Evolutionary conservation across 1,284 basidiomycete genomes (phyloP).

Genomic region (Ganoderma meredithae): DNA sequence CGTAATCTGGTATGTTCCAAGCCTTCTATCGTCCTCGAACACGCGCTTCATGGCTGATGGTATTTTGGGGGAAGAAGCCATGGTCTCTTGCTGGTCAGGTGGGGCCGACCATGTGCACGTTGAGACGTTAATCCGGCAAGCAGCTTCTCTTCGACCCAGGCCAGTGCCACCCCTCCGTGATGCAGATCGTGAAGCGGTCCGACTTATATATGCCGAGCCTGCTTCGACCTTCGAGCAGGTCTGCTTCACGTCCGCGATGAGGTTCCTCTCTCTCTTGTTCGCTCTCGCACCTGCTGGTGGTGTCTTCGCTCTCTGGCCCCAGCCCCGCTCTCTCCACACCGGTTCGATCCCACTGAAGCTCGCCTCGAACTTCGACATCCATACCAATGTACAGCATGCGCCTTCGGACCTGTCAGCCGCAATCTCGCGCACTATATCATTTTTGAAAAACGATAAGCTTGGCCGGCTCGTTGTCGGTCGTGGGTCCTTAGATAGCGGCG

Average conservation of each 20-base stretch:
- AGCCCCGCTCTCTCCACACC: conserved; percentile 57
- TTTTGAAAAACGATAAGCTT: conserved; percentile 51
- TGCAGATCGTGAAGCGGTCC: not conserved
- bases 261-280: conserved; percentile 12
- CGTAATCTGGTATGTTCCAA: not conserved
- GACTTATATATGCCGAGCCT: conserved; percentile 1
- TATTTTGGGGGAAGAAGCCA: conserved; percentile 23
- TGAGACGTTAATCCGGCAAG: not conserved
- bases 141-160: not conserved
- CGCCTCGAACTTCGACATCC: conserved; percentile 52
- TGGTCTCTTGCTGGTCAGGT: not conserved
- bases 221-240: not conserved
- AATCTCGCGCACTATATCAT: conserved; percentile 47
- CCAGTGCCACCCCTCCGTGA: not conserved
- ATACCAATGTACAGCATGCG: conserved; percentile 38
- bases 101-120: not conserved
- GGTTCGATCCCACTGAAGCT: conserved; percentile 62
- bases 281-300: conserved; percentile 13
- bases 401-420: conserved; percentile 55
- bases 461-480: conserved; percentile 56
- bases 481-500: conserved; percentile 47
- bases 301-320: conserved; percentile 61
- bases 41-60: conserved; percentile 21
- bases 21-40: conserved; percentile 6
- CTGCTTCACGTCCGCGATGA: conserved; percentile 21